A percentile compares a stretch with the other conserved stretches of the same genome.
Evolutionary conservation across 2,329 filamentous ascomycete genomes (phyloP).

Genomic region (Colletotrichum falcatum): DNA sequence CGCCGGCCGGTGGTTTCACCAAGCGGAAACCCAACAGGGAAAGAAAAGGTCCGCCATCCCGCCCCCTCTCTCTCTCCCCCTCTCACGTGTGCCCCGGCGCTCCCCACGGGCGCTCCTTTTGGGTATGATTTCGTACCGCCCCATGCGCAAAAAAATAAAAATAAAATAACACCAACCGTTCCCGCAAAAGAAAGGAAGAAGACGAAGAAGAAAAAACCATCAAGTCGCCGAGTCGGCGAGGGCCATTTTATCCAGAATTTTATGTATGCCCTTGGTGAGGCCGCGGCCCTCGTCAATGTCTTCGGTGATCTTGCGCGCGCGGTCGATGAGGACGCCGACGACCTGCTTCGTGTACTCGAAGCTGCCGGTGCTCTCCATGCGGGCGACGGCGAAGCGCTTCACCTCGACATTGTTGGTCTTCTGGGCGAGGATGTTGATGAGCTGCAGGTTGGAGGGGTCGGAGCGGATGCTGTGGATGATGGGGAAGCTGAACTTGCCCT

Average conservation of each 20-base stretch:
- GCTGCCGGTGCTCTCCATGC: slow-evolving; percentile 91
- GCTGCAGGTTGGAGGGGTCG: slow-evolving; percentile 78
- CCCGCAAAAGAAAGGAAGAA: background rate
- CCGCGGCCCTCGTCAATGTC: slow-evolving; percentile 73
- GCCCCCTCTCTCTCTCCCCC: background rate
- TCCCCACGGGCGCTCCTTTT: background rate
- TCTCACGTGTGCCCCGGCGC: background rate
- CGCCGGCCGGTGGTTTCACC: background rate
- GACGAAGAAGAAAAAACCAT: background rate
- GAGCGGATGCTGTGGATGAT: slow-evolving; percentile 92
- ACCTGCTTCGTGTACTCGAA: slow-evolving; percentile 87
- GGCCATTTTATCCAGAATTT: slow-evolving; percentile 76
- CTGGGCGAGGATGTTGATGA: slow-evolving; percentile 93
- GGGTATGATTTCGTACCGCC: background rate
- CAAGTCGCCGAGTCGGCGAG: slow-evolving; percentile 36
- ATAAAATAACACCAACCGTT: too few relatives aligned
- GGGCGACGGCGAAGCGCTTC: slow-evolving; percentile 89
- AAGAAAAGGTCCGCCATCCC: background rate
- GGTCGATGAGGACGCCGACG: slow-evolving; percentile 70
- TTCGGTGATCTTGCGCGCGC: slow-evolving; percentile 72
- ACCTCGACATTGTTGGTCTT: slow-evolving; percentile 88
- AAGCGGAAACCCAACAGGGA: background rate
- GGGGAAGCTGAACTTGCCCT: slow-evolving; percentile 97
- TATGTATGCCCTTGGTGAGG: slow-evolving; percentile 68
- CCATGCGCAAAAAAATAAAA: background rate